Base-by-base conservation (phyloP, 2,329 filamentous ascomycete genomes). In the Sclerotinia spermophila region DNA sequence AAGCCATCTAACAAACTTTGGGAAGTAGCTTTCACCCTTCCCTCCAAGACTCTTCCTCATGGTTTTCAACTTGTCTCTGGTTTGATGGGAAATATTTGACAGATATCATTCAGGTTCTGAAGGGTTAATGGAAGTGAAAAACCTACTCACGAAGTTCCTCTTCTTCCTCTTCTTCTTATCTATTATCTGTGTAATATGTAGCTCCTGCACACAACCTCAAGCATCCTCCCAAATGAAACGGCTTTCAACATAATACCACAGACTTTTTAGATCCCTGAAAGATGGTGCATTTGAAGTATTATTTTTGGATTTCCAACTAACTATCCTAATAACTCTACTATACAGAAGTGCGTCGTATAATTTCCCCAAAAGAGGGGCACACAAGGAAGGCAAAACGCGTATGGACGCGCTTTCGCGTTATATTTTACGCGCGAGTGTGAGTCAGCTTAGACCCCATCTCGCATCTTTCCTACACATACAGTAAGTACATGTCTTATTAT, bases 211-310 rank as follows among this genome's bases (percentile, higher is more conserved):
- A 53, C 38, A 67, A 42, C 35, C 38, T 67, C 62, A 65, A 65
- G 62, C 62, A 65, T 65, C 62, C 65, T 56, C 53, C 35, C 51
- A 58, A 58, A 4, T 62, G 30, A 38, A 69, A 33, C 67, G 45
- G 27, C 21, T 38, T 65, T 69, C 67, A 45, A 33, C 30, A 45
- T 40, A 40, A 64, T 38, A 21, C 30, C 53, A 38, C 51, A 15
- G 30, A 42, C 27, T 33, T 19, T 38, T 24, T 15, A 1, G 17
- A 42, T 44, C 53, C 42, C 21, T 59, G 51, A 7, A 15, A 35
- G 55, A 44, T 55, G n/a, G n/a, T 62, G 56, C 30, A 53, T 51
- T 5, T 27, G 44, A 59, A 44, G 21, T 45, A 24, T 38, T 21
- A 11, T 62, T 35, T 35, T 58, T 24, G 1, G 0, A 8, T 30